Percentiles rank a stretch among this genome's conserved stretches.
These are phyloP conservation scores for Cryptococcus sp. DNA, from an alignment of 1,284 basidiomycete genomes.

Conservation along the genomic window DNA sequence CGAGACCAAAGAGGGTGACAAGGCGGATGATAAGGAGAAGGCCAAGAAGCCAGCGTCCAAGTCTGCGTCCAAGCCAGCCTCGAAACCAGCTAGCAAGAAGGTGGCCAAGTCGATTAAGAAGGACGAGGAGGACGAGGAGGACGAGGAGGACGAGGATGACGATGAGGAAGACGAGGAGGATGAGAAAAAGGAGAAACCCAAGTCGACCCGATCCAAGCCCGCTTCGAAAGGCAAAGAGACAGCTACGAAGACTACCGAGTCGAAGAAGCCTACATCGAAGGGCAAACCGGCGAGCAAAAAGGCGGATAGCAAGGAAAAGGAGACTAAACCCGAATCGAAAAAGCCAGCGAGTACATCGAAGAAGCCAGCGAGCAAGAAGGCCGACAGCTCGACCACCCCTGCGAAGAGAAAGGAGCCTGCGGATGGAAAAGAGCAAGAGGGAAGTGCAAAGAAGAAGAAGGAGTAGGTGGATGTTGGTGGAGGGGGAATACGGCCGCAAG, in stretches of 20 bases:
- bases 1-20: constrained; percentile 13
- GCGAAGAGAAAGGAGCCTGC: constrained; percentile 10
- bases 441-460: constrained; percentile 9
- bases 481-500: constrained; percentile 2
- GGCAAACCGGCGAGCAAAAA: constrained; percentile 9
- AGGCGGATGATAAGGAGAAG: constrained; percentile 5
- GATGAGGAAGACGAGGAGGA: neutral
- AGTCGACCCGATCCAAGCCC: constrained; percentile 7
- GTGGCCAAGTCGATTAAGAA: constrained; percentile 1
- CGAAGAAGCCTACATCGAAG: constrained; percentile 2
- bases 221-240: constrained; percentile 9
- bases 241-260: constrained; percentile 6
- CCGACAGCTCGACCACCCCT: neutral
- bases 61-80: constrained; percentile 2
- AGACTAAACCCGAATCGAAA: too few species aligned
- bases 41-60: constrained; percentile 8
- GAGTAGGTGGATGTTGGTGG: constrained; percentile 3
- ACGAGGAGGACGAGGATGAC: constrained; percentile 10
- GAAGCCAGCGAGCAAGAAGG: constrained; percentile 6
- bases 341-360: too few species aligned
- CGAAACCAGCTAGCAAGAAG: constrained; percentile 3
- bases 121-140: constrained; percentile 9
- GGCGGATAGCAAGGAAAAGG: neutral
- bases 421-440: constrained; percentile 11
- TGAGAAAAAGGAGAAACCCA: constrained; percentile 9